Base-by-base conservation (phyloP, 192 early-diverging fungal species). In the Coemansia javaensis region DNA sequence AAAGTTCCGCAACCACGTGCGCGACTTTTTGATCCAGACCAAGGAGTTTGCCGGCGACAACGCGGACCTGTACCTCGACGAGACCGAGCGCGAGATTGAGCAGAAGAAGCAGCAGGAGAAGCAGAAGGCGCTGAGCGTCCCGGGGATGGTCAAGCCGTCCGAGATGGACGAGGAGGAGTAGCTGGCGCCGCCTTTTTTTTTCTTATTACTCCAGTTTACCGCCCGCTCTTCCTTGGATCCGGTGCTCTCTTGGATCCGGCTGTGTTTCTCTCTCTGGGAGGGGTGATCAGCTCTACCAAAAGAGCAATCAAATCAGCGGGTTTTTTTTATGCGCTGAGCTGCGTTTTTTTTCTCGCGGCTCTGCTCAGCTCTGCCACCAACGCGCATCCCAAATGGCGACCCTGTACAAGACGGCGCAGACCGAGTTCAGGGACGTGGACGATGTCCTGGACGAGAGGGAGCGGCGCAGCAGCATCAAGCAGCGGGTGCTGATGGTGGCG, bases 131-230 rank as follows among this genome's bases (percentile, higher is more conserved):
- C 62, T 89, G 47, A 75, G 79, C 57, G 86, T 99, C 73, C 96
- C 96, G 5, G 96, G 96, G 39, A 89, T 99, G 87, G 77, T 99
- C 44, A 99, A 99, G 71, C 94, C 94, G 9, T 75, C 79, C n/a
- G 90, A 92, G 28, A 66, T 87, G 70, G 71, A 74, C 23, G 71
- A 74, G 37, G 63, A 74, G 43, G 64, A 72, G 41, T 70, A 57
- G 28, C 31, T 22, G 18, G 7, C 16, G 17, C 34, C 25, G 12
- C 36, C 17, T 23, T 50, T 53, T 43, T 53, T 51, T 43, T 42
- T 40, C 37, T 32, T 32, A 12, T 43, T 25, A 10, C 14, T 44
- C 43, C 12, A 5, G 7, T 32, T 20, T 31, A 3, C 32, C 18
- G 17, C 28, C 16, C 41, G 49, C 40, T 39, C 37, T 16, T 30